Evolutionary conservation across 192 early-diverging fungal species (phyloP).

Genomic region (Pecoramyces ruminantium): DNA sequence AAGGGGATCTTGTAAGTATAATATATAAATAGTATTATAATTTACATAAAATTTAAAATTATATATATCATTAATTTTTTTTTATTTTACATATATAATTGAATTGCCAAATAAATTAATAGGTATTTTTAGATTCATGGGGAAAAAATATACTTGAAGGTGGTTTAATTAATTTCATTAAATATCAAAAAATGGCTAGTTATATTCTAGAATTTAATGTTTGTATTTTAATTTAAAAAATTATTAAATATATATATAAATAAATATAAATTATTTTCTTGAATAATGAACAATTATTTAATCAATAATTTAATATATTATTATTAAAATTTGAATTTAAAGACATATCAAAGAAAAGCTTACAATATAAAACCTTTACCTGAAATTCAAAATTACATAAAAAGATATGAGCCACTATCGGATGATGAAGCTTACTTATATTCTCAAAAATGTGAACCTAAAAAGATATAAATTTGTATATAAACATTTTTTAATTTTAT

Average conservation of each 20-base stretch:
- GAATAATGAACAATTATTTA: not conserved
- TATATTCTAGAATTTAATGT: conserved; percentile 33
- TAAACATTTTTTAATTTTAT: too few relatives aligned
- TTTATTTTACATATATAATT: not conserved
- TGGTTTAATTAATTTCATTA: conserved; percentile 30
- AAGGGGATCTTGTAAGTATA: conserved; percentile 28
- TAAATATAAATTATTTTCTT: too few relatives aligned
- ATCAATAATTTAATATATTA: too few relatives aligned
- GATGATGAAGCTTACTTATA: conserved; percentile 29
- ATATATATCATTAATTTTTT: not conserved
- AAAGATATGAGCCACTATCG: conserved; percentile 8
- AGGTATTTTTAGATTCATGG: conserved; percentile 31
- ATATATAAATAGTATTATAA: too few relatives aligned
- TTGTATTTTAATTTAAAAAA: too few relatives aligned
- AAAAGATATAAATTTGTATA: not conserved
- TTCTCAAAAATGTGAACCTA: conserved; percentile 26
- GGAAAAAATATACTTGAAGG: conserved; percentile 25
- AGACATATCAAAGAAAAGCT: conserved; percentile 24
- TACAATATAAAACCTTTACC: conserved; percentile 21
- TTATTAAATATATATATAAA: too few relatives aligned
- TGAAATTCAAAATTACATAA: conserved; percentile 32
- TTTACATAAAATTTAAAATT: too few relatives aligned
- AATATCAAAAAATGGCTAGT: conserved; percentile 29
- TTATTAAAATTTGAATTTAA: not conserved
- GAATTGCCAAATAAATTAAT: not conserved